Evolutionary conservation across 257 asterid species (phyloP).

Genomic region (Solanum pimpinellifolium): DNA sequence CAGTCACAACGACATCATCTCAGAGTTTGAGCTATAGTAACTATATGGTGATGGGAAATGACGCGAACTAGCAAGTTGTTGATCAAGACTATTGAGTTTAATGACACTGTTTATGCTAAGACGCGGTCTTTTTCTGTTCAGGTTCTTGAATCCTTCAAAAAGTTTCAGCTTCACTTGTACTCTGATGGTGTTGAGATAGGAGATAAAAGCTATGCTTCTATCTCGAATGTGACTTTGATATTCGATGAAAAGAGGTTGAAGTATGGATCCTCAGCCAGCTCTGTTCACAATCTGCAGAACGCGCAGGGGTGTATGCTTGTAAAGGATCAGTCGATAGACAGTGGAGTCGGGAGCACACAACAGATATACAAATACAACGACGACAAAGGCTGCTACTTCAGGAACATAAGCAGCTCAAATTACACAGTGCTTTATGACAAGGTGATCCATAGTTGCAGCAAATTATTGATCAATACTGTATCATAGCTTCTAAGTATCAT

Average conservation of each 20-base stretch:
- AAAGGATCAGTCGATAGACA: conserved; percentile 32
- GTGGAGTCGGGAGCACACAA: conserved; percentile 55
- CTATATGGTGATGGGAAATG: conserved; percentile 41
- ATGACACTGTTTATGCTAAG: conserved; percentile 17
- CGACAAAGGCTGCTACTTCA: conserved; percentile 35
- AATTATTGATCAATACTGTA: neutral
- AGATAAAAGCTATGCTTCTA: conserved; percentile 28
- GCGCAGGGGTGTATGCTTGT: conserved; percentile 43
- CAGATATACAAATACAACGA: conserved; percentile 30
- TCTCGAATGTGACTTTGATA: conserved; percentile 45
- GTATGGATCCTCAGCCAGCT: conserved; percentile 12
- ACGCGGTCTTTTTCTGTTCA: conserved; percentile 6
- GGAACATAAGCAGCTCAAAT: conserved; percentile 63
- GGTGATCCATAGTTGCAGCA: conserved; percentile 25
- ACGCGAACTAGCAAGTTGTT: conserved; percentile 47
- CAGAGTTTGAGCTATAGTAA: conserved; percentile 36
- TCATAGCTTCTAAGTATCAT: neutral
- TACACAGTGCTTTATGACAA: conserved; percentile 51
- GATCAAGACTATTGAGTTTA: conserved; percentile 45
- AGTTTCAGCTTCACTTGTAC: conserved; percentile 18
- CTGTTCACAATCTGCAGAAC: conserved; percentile 41
- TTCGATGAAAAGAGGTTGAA: conserved; percentile 25
- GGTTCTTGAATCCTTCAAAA: conserved; percentile 17
- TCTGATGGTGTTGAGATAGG: conserved; percentile 33
- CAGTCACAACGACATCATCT: conserved; percentile 20